Conservation (phyloP, 1,284 basidiomycete genomes). For the Fomitopsis pinicola region DNA sequence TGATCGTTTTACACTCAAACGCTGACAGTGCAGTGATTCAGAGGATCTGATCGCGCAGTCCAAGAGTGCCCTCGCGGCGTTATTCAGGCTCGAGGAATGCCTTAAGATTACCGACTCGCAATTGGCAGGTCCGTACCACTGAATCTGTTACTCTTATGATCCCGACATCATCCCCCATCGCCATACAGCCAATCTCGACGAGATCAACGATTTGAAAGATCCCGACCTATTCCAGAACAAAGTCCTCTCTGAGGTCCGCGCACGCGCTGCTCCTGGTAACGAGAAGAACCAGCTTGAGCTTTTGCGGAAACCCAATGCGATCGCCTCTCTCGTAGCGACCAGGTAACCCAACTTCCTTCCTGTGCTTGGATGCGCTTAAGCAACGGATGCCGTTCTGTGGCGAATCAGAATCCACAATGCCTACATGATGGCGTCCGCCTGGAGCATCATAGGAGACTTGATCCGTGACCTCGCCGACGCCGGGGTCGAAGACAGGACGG, state of each 20-base stretch:
- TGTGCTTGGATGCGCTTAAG: not conserved
- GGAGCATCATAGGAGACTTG: slow-evolving; percentile 59
- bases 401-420: slow-evolving; percentile 65
- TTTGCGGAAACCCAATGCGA: slow-evolving; percentile 39
- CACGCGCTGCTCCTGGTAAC: slow-evolving; percentile 37
- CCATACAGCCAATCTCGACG: slow-evolving; percentile 55
- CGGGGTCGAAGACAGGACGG: slow-evolving; percentile 48
- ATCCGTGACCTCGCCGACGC: slow-evolving; percentile 47
- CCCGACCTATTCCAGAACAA: slow-evolving; percentile 51
- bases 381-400: not conserved
- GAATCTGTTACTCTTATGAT: not conserved
- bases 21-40: slow-evolving; percentile 22
- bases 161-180: not conserved
- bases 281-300: slow-evolving; percentile 28
- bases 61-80: slow-evolving; percentile 52
- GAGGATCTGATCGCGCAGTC: slow-evolving; percentile 63
- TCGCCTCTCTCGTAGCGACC: slow-evolving; percentile 54
- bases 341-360: slow-evolving; percentile 34
- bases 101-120: slow-evolving; percentile 67
- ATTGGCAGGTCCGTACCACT: slow-evolving; percentile 47
- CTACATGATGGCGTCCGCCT: slow-evolving; percentile 72
- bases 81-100: slow-evolving; percentile 59
- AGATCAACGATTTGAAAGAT: slow-evolving; percentile 60
- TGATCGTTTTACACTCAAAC: not conserved
- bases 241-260: slow-evolving; percentile 49